Evolutionary conservation across 805 yeast species (phyloP).

Genomic region (Hanseniaspora meyeri): DNA sequence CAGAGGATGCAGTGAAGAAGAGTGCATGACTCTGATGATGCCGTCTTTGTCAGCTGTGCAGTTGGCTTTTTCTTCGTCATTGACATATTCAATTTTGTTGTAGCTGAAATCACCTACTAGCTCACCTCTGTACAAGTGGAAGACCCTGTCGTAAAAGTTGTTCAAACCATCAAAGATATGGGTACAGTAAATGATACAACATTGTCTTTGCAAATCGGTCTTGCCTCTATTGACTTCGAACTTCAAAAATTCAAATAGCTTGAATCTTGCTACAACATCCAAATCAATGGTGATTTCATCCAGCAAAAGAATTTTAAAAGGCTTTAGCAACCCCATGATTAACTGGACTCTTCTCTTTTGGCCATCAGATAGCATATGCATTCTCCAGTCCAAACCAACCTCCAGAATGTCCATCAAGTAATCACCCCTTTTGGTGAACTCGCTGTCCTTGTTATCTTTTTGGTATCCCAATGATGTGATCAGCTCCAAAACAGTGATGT

Average conservation of each 20-base stretch:
- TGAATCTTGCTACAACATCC: conserved; percentile 78
- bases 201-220: conserved; percentile 33
- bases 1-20: conserved; percentile 52
- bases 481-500: conserved; percentile 72
- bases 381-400: conserved; percentile 79
- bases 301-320: conserved; percentile 76
- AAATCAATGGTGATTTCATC: conserved; percentile 96
- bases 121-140: conserved; percentile 64
- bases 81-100: conserved; percentile 25
- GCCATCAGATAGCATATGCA: conserved; percentile 87
- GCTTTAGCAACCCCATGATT: conserved; percentile 82
- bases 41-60: background rate
- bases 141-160: conserved; percentile 74
- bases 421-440: conserved; percentile 62
- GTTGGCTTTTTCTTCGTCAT: conserved; percentile 19
- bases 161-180: conserved; percentile 94
- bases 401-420: conserved; percentile 64
- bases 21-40: conserved; percentile 1
- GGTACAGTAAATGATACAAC: conserved; percentile 84
- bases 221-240: conserved; percentile 46
- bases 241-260: conserved; percentile 56
- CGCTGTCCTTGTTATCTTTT: conserved; percentile 21
- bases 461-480: conserved; percentile 77
- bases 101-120: conserved; percentile 31
- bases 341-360: conserved; percentile 89